Evolutionary conservation across 805 yeast species (phyloP), one percentile per base, ranked within the genome.

Genomic region (Yarrowia osloensis): DNA sequence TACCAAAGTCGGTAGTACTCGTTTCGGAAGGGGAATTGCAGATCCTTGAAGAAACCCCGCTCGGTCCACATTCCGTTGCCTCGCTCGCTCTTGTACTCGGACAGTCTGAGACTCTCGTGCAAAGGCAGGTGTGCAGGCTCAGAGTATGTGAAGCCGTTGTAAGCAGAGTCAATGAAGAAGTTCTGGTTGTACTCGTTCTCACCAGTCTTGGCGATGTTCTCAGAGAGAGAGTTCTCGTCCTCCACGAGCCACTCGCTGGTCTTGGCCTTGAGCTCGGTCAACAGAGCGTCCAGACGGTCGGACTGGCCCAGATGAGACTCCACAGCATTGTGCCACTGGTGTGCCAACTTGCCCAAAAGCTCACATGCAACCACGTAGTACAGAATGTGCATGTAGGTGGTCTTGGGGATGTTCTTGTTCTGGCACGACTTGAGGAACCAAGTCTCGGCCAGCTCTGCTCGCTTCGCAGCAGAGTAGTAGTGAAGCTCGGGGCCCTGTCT

Each of bases 121-220:
- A 54, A 12, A 4, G 61, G 61, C 44, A 35, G 17, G 15, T 28
- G n/a, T 5, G 61, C 61, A 35, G 61, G 22, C 31, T 54, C 44
- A 12, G 31, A 4, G 61, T 54, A 54, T 1, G 61, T 35, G 31
- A 54, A 54, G 9, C 61, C 61, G 29, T 54, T 54, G 61, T 54
- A 54, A 33, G 61, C 61, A 3, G 42, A 35, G 17, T 54, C 61
- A n/a, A 54, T n/a, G 44, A 35, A 54, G 39, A 54, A 54, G 44
- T 54, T 54, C 61, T 35, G 42, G 61, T 54, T 54, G 61, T 54
- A 54, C 61, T 54, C 61, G 44, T 54, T 54, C 44, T 54, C 61
- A 7, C 44, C 61, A 4, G 61, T 54, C 33, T 37, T 35, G 33
- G 61, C 61, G n/a, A 54, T 54, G 44, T 35, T 54, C 44, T 54